Evolutionary conservation across 176 grass and related monocot species (phyloP), one percentile per base, ranked within the genome.

Genomic region (Dendrocalamus sinicus): DNA sequence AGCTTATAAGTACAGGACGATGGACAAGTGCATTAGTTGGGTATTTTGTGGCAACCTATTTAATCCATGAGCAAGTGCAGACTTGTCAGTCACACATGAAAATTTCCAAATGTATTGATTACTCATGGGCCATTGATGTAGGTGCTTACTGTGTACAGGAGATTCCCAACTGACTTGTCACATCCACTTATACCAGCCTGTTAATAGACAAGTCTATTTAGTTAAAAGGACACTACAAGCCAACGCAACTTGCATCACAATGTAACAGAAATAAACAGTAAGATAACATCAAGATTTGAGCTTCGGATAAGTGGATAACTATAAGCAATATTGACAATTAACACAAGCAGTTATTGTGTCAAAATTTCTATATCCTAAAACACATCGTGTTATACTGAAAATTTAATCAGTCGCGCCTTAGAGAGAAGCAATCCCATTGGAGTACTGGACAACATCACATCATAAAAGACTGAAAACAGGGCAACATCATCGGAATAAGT

Each of bases 31-130:
- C 93, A 77, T 98, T 95, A 10, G 81, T 84, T 70, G 95, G 95
- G 83, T 87, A 93, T 67, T 98, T 98, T 19, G 95, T 98, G 14
- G 95, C 95, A 16, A 98, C 91, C 93, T 98, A 76, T 89, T 86
- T 52, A 81, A 84, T 35, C 40, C 32, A 90, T 16, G 7, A 86
- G 77, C 14, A 84, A 81, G 26, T 80, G 64, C 24, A 51, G 35
- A 23, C 2, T 22, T 45, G 32, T 71, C 30, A 89, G 52, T 73
- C 76, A 69, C 19, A 30, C 78, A 69, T 81, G 7, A 68, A 72
- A 63, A 81, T 66, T 8, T 9, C 32, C 7, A 19, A 53, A 28
- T 32, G 2, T n/a, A 61, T 7, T 59, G 39, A 8, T 55, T 82
- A 44, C 9, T 74, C 22, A 60, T 24, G 50, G 75, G n/a, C 24